Conservation (phyloP, 78 protist genomes). For the Polysphondylium violaceum region DNA sequence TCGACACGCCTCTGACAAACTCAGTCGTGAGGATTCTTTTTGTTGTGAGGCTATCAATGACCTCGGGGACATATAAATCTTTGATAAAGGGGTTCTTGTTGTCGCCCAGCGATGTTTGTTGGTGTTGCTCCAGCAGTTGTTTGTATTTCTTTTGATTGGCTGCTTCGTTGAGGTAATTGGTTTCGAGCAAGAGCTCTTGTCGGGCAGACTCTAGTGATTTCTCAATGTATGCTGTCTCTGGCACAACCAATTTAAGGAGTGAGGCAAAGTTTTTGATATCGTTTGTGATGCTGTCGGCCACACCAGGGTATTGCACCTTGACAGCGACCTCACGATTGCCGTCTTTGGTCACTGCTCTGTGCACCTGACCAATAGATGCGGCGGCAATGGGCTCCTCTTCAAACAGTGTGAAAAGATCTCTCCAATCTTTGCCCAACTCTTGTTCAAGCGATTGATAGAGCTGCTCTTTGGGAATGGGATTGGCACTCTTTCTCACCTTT, state of each 20-base stretch:
- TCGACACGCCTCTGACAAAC: conserved; percentile 73
- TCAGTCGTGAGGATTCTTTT: conserved; percentile 84
- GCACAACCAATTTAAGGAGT: conserved; percentile 80
- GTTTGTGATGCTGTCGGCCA: conserved; percentile 87
- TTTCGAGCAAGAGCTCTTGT: conserved; percentile 85
- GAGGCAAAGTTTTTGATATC: conserved; percentile 82
- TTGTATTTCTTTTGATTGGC: conserved; percentile 37
- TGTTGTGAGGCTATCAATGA: conserved; percentile 22
- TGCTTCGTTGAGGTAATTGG: conserved; percentile 90
- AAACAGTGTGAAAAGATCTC: conserved; percentile 52
- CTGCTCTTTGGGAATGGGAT: conserved; percentile 91
- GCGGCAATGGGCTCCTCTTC: conserved; percentile 91
- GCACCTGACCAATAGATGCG: conserved; percentile 95
- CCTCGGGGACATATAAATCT: conserved; percentile 63
- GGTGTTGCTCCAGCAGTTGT: neutral
- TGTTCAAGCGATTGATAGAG: conserved; percentile 22
- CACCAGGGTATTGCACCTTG: conserved; percentile 93
- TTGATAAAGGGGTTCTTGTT: neutral
- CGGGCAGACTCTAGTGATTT: conserved; percentile 77
- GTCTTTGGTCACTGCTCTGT: conserved; percentile 75
- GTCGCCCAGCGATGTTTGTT: no score
- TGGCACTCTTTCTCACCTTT: conserved; percentile 89
- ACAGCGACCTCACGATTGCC: conserved; percentile 90
- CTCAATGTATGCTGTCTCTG: conserved; percentile 90
- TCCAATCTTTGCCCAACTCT: conserved; percentile 91